Conservation (phyloP, 768 basidiomycete genomes). For the Termitomyces sp. region DNA sequence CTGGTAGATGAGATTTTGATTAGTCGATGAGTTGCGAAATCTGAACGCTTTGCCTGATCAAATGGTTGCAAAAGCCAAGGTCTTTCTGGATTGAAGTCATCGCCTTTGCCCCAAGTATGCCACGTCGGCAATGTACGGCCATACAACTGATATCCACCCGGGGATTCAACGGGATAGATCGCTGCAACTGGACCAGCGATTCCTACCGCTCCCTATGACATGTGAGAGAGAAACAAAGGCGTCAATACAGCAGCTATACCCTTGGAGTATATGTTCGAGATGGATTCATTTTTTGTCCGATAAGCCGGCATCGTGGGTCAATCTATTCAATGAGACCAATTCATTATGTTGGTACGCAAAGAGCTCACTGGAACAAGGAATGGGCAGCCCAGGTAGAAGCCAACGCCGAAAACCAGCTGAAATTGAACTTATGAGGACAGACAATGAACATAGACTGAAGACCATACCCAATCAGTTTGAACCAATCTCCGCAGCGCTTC, state of each 20-base stretch:
- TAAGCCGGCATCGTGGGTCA: constrained; percentile 53
- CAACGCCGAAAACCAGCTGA: constrained; percentile 59
- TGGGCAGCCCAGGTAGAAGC: constrained; percentile 63
- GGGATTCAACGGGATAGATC: constrained; percentile 62
- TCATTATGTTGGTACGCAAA: not conserved
- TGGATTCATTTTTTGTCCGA: constrained; percentile 76
- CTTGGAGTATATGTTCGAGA: constrained; percentile 63
- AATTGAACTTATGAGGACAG: not conserved
- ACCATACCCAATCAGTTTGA: constrained; percentile 46
- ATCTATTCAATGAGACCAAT: constrained; percentile 25
- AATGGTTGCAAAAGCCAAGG: constrained; percentile 65
- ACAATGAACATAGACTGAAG: not conserved
- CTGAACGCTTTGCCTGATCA: constrained; percentile 43
- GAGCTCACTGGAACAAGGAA: constrained; percentile 55
- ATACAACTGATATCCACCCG: constrained; percentile 31
- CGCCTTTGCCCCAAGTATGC: constrained; percentile 58
- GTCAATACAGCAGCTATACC: constrained; percentile 22
- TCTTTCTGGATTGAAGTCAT: constrained; percentile 37
- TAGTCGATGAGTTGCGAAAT: not conserved
- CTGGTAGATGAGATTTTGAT: constrained; percentile 21
- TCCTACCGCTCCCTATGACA: constrained; percentile 58
- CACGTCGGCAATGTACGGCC: constrained; percentile 56
- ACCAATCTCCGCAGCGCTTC: constrained; percentile 46
- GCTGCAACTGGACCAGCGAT: constrained; percentile 65
- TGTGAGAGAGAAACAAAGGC: not conserved